Conservation (phyloP, 31 red algal species). For the Odonthalia washingtoniensis region DNA sequence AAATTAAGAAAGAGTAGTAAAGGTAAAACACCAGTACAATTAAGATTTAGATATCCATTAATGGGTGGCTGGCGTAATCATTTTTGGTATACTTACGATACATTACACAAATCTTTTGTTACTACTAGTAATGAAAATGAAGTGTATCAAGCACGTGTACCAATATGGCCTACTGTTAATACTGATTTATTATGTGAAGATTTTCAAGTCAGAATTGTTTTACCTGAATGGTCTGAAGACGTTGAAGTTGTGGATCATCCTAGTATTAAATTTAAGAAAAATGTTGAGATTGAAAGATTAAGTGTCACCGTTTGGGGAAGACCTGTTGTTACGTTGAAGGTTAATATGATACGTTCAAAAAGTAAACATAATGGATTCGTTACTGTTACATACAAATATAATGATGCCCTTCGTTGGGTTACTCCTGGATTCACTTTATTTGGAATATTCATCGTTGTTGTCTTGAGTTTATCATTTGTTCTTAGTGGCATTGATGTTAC, state of each 20-base stretch:
- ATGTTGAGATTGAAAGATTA: constrained; percentile 36
- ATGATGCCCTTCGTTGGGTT: constrained; percentile 19
- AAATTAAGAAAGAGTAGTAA: constrained; percentile 45
- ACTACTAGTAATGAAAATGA: constrained; percentile 34
- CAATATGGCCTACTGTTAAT: constrained; percentile 56
- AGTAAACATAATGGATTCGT: constrained; percentile 50
- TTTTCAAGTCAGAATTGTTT: constrained; percentile 34
- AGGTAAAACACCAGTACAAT: constrained; percentile 41
- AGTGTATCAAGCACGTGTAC: constrained; percentile 15
- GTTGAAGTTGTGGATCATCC: constrained; percentile 44
- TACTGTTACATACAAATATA: constrained; percentile 40
- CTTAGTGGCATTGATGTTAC: constrained; percentile 33
- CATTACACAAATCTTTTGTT: constrained; percentile 27
- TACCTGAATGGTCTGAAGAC: constrained; percentile 54
- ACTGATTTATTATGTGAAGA: constrained; percentile 51
- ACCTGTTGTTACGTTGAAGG: constrained; percentile 31
- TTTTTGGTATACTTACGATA: constrained; percentile 82
- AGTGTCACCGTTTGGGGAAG: constrained; percentile 54
- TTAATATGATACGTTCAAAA: constrained; percentile 8
- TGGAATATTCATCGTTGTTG: constrained; percentile 19
- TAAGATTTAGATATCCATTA: constrained; percentile 83
- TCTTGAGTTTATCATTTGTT: constrained; percentile 17
- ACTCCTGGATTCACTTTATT: constrained; percentile 38
- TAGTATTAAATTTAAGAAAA: constrained; percentile 29
- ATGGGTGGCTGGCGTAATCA: constrained; percentile 91